Base-by-base conservation (phyloP, 2,329 filamentous ascomycete species). In the Plectosphaerella plurivora region DNA sequence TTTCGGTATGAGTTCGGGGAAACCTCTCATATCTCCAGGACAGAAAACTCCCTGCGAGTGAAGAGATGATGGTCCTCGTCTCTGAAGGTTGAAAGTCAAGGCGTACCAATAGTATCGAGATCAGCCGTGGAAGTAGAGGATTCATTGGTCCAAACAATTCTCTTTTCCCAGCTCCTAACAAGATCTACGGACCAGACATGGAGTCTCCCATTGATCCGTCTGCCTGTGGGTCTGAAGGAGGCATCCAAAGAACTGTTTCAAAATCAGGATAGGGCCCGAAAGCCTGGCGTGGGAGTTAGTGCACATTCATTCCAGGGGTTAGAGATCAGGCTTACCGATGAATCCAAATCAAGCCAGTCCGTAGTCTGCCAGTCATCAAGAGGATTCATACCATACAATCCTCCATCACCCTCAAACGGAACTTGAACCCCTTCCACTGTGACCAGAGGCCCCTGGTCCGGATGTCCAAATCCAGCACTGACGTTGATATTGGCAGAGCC, bases 351-450 rank as follows among this genome's bases (percentile, higher is more conserved):
- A 18, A 65, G 50, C 64, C 64, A 66, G 33, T 65, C 62, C 1
- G 61, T 63, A 7, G 63, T 58, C 53, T 65, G 61, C 64, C 64
- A 66, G 39, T 57, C 60, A 8, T 60, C 57, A 12, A 64, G 50
- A 2, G 58, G 14, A 11, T 47, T 54, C 9, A 47, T 41, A 0
- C 49, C 48, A 0, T 47, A 36, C 7, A 56, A 37, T n/a, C 51
- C 55, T 25, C 50, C 41, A 1, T 55, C 49, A 1, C 22, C 51
- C 7, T 53, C 45, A 25, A 33, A 20, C 25, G 28, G 4, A 18
- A 35, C 28, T 14, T 5, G 4, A 18, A 35, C 28, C 37, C 15
- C 37, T 39, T 15, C 37, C 16, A 15, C 14, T 8, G 15, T 14
- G 14, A 14, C 14, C 14, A 5, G 4, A 18, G 14, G 35, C 35